A percentile compares a stretch with the other conserved stretches of the same genome.
phyloP scores from a whole-genome alignment of 1,284 basidiomycete species.

The Cronartium ribicola region DNA sequence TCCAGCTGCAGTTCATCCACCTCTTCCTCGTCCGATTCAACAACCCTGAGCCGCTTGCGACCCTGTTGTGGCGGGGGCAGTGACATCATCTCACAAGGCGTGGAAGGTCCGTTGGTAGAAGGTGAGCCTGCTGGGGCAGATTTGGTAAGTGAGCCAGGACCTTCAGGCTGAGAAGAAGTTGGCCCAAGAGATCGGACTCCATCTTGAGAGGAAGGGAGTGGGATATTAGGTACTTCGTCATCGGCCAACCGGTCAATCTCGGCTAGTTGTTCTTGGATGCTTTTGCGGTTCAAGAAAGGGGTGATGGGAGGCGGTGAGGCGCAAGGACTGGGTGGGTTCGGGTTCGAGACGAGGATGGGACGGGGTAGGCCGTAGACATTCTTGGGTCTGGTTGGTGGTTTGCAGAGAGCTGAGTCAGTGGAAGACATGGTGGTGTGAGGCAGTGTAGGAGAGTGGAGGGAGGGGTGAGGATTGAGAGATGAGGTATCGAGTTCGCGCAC shows the following conservation, averaged over 20 bases:
- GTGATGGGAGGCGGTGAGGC: background rate
- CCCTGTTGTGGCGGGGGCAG: background rate
- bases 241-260: background rate
- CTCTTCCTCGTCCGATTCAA: background rate
- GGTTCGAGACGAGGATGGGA: background rate
- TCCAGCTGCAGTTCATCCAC: background rate
- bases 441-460: background rate
- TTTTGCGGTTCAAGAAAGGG: slow-evolving; percentile 1
- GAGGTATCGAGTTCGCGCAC: background rate
- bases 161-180: background rate
- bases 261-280: background rate
- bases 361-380: slow-evolving; percentile 1
- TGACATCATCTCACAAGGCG: background rate
- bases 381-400: background rate
- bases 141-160: background rate
- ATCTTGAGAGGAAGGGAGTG: background rate
- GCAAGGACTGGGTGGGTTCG: background rate
- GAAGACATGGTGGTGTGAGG: no score
- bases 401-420: background rate
- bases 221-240: background rate
- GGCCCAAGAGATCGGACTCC: background rate
- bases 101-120: background rate
- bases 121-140: background rate
- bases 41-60: background rate
- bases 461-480: background rate